A percentile compares a stretch with the other conserved stretches of the same genome.
Conservation (phyloP, 768 basidiomycete species). For the Mycena galericulata region DNA sequence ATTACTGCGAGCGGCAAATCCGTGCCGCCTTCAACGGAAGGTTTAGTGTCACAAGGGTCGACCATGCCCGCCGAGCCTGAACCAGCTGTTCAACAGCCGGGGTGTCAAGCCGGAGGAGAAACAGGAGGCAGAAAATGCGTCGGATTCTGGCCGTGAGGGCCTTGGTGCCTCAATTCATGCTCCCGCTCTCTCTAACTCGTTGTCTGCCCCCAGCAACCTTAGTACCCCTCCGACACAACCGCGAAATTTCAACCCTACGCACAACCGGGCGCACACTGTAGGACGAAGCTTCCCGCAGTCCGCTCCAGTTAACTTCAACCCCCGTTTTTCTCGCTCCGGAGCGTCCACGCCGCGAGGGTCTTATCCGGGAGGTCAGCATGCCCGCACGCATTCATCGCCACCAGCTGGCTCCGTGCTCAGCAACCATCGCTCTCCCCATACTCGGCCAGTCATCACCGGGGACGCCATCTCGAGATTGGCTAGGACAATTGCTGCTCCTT, state of each 20-base stretch:
- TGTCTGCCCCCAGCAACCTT: conserved; percentile 54
- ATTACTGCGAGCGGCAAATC: neutral
- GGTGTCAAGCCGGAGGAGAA: conserved; percentile 13
- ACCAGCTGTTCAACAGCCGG: neutral
- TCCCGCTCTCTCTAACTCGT: conserved; percentile 53
- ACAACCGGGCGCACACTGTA: conserved; percentile 70
- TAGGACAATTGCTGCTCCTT: conserved; percentile 62
- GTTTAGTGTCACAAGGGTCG: neutral
- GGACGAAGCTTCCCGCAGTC: conserved; percentile 54
- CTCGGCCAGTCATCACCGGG: conserved; percentile 78
- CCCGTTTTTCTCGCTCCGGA: conserved; percentile 56
- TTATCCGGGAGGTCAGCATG: conserved; percentile 54
- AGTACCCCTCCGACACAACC: conserved; percentile 43
- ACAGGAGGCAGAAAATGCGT: conserved; percentile 40
- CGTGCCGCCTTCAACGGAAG: neutral
- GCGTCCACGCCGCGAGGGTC: conserved; percentile 57
- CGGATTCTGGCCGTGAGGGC: conserved; percentile 43
- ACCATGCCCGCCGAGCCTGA: neutral
- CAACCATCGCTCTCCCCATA: conserved; percentile 56
- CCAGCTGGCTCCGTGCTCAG: conserved; percentile 50
- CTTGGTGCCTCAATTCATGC: conserved; percentile 70
- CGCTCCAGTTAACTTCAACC: conserved; percentile 40
- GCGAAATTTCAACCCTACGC: conserved; percentile 50
- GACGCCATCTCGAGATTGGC: conserved; percentile 78
- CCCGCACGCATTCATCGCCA: conserved; percentile 77